phyloP scores from a whole-genome alignment of 1,284 basidiomycete species.

The Chalciporus sp. region DNA sequence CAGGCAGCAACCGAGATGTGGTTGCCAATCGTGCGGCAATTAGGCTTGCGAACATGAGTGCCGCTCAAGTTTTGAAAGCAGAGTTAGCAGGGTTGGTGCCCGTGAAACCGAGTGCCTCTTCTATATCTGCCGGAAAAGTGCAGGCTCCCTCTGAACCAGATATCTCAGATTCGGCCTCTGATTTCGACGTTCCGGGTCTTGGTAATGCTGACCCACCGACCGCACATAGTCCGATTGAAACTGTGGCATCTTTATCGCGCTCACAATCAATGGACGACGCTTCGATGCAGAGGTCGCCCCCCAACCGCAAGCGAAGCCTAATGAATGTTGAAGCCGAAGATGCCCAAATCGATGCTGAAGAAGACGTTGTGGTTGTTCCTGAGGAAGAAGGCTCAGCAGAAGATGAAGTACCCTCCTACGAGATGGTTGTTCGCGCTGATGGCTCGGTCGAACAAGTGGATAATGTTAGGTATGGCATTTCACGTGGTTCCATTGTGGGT shows the following conservation, averaged over 20 bases:
- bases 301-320: constrained; percentile 70
- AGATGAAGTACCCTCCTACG: constrained; percentile 45
- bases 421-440: constrained; percentile 80
- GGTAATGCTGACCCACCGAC: constrained; percentile 28
- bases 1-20: constrained; percentile 82
- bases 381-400: constrained; percentile 51
- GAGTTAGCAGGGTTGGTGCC: constrained; percentile 76
- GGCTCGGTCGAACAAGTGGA: constrained; percentile 93
- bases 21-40: constrained; percentile 88
- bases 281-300: constrained; percentile 18
- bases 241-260: constrained; percentile 15
- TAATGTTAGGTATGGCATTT: constrained; percentile 71
- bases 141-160: constrained; percentile 25
- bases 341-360: constrained; percentile 41
- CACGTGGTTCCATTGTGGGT: background rate
- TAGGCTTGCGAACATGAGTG: constrained; percentile 94
- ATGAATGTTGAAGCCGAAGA: constrained; percentile 65
- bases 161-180: constrained; percentile 37
- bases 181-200: constrained; percentile 40
- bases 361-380: constrained; percentile 45
- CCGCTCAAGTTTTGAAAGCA: constrained; percentile 91
- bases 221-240: constrained; percentile 1
- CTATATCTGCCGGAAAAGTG: constrained; percentile 15
- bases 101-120: constrained; percentile 49
- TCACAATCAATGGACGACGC: constrained; percentile 27